A percentile compares a stretch with the other conserved stretches of the same genome.
Conservation (phyloP, 2,329 filamentous ascomycete genomes). For the Arthrobotrys megalospora region DNA sequence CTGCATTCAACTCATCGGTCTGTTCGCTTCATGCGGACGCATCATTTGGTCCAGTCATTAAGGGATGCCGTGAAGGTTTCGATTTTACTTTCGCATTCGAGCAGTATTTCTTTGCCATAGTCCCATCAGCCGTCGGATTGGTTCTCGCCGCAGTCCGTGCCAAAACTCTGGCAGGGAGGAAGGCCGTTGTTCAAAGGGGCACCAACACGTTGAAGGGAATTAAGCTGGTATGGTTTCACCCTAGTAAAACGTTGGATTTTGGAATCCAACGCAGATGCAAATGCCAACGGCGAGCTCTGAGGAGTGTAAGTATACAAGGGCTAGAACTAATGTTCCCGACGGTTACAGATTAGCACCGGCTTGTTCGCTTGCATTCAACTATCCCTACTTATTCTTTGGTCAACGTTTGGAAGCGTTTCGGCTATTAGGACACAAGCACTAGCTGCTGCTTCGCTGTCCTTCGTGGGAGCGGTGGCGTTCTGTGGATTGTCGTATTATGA, state of each 20-base stretch:
- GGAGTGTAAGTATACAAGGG: background rate
- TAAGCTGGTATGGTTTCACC: slow-evolving; percentile 35
- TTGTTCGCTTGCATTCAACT: slow-evolving; percentile 29
- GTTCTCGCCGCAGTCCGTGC: slow-evolving; percentile 26
- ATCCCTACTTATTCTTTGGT: slow-evolving; percentile 34
- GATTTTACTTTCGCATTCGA: slow-evolving; percentile 56
- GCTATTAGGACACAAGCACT: slow-evolving; percentile 6
- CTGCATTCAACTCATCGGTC: background rate
- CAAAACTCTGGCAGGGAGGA: slow-evolving; percentile 9
- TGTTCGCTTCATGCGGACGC: slow-evolving; percentile 28
- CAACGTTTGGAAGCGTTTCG: background rate
- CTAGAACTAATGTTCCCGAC: background rate
- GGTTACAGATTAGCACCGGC: slow-evolving; percentile 11
- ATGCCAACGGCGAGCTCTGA: background rate
- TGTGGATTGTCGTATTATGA: slow-evolving; percentile 22
- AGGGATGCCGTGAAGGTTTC: slow-evolving; percentile 40
- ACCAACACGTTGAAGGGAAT: background rate
- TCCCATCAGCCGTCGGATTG: slow-evolving; percentile 27
- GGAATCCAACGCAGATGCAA: background rate
- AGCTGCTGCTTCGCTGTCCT: slow-evolving; percentile 15
- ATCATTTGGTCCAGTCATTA: slow-evolving; percentile 36
- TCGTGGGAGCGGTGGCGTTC: slow-evolving; percentile 19
- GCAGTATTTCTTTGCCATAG: slow-evolving; percentile 42
- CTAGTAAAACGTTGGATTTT: slow-evolving; percentile 24
- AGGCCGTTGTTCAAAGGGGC: slow-evolving; percentile 16